Evolutionary conservation across 2,329 filamentous ascomycete genomes (phyloP).

Genomic region (Xylariaceae sp.): DNA sequence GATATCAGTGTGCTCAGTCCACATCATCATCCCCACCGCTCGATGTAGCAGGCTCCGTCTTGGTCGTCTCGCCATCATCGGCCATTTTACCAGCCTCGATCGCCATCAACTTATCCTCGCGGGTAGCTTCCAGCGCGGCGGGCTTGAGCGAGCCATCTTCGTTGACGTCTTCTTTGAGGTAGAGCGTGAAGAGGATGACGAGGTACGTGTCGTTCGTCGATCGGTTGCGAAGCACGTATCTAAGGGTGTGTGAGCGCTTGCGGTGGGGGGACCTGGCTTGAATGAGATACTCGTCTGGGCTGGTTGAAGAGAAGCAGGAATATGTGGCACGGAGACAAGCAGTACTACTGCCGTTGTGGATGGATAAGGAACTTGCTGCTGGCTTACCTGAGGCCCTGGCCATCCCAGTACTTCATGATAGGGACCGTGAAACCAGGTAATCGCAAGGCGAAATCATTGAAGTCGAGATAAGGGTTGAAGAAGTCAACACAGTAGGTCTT

Average conservation of each 20-base stretch:
- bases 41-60: slow-evolving; percentile 9
- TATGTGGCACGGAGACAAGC: slow-evolving; percentile 4
- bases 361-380: slow-evolving; percentile 33
- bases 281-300: slow-evolving; percentile 22
- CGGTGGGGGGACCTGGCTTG: slow-evolving; percentile 25
- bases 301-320: slow-evolving; percentile 9
- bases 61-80: slow-evolving; percentile 3
- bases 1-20: slow-evolving; percentile 2
- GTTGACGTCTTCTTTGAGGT: slow-evolving; percentile 63
- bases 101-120: slow-evolving; percentile 27
- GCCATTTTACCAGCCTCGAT: slow-evolving; percentile 23
- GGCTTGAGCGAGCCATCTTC: slow-evolving; percentile 54
- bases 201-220: slow-evolving; percentile 71
- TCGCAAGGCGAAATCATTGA: slow-evolving; percentile 65
- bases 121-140: slow-evolving; percentile 29
- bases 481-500: slow-evolving; percentile 61
- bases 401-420: slow-evolving; percentile 77
- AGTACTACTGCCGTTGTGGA: slow-evolving; percentile 7
- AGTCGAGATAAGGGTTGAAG: slow-evolving; percentile 89
- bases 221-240: slow-evolving; percentile 87
- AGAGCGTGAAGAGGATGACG: slow-evolving; percentile 74
- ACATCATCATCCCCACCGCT: slow-evolving; percentile 7
- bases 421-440: slow-evolving; percentile 70
- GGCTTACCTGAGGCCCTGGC: slow-evolving; percentile 67
- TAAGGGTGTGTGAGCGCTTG: slow-evolving; percentile 75